phyloP scores from a whole-genome alignment of 1,284 basidiomycete species.

The Cystobasidium sp. region DNA sequence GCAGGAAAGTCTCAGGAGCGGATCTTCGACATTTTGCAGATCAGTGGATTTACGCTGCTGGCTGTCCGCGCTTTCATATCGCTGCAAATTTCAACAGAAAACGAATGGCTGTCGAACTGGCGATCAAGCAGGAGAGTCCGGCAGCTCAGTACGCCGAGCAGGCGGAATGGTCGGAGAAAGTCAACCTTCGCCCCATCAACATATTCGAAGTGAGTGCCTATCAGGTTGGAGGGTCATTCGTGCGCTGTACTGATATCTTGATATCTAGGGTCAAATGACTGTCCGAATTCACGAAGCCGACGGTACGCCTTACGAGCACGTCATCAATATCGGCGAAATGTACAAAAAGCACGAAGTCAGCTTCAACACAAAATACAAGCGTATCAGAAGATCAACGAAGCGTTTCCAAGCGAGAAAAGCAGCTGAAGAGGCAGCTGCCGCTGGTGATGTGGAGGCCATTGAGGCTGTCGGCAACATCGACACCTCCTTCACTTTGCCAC shows the following conservation, averaged over 20 bases:
- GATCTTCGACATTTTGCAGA: slow-evolving; percentile 89
- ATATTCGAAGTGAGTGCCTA: slow-evolving; percentile 73
- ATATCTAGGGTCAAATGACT: slow-evolving; percentile 79
- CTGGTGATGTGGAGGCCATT: slow-evolving; percentile 80
- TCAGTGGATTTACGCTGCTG: slow-evolving; percentile 98
- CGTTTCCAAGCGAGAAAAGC: slow-evolving; percentile 91
- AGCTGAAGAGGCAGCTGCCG: slow-evolving; percentile 88
- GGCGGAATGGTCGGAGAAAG: slow-evolving; percentile 68
- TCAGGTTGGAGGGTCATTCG: not conserved
- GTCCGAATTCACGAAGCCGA: slow-evolving; percentile 99
- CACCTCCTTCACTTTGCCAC: slow-evolving; percentile 90
- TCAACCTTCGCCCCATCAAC: slow-evolving; percentile 72
- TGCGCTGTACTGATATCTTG: slow-evolving; percentile 57
- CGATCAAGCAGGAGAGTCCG: slow-evolving; percentile 84
- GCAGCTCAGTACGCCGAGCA: slow-evolving; percentile 70
- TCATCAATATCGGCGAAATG: slow-evolving; percentile 83
- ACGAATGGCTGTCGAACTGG: slow-evolving; percentile 96
- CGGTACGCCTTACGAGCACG: slow-evolving; percentile 98
- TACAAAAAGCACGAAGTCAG: slow-evolving; percentile 95
- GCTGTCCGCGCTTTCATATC: slow-evolving; percentile 89
- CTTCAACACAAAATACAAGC: slow-evolving; percentile 99
- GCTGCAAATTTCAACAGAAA: slow-evolving; percentile 93
- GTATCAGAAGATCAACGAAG: slow-evolving; percentile 90
- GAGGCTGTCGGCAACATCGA: slow-evolving; percentile 94
- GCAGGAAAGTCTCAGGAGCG: slow-evolving; percentile 88